phyloP scores from a whole-genome alignment of 2,329 filamentous ascomycete genomes.

The Colletotrichum musicola region DNA sequence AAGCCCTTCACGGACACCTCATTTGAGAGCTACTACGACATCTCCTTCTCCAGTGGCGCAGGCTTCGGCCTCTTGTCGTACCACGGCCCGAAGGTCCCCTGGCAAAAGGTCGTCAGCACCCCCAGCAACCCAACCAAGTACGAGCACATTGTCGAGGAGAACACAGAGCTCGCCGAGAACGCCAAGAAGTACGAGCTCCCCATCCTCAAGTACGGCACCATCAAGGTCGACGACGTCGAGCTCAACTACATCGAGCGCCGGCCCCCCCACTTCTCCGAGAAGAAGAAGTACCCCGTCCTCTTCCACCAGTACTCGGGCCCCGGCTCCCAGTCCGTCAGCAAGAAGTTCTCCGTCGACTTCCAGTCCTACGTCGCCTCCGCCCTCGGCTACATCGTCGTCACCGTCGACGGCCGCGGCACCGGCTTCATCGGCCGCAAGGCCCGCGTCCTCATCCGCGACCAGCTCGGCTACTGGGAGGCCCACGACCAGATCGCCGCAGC shows the following conservation, averaged over 20 bases:
- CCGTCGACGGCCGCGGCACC: slow-evolving; percentile 92
- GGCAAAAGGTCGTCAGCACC: slow-evolving; percentile 90
- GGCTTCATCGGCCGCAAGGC: slow-evolving; percentile 89
- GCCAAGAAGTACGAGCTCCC: slow-evolving; percentile 85
- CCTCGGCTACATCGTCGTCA: slow-evolving; percentile 94
- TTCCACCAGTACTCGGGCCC: slow-evolving; percentile 97
- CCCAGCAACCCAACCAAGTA: slow-evolving; percentile 75
- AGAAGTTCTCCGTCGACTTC: slow-evolving; percentile 87
- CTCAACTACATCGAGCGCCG: slow-evolving; percentile 84
- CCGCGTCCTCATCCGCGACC: slow-evolving; percentile 83
- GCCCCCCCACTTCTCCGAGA: slow-evolving; percentile 87
- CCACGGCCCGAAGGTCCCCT: slow-evolving; percentile 86
- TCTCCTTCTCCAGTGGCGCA: slow-evolving; percentile 85
- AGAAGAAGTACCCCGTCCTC: slow-evolving; percentile 90
- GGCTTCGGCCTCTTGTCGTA: slow-evolving; percentile 90
- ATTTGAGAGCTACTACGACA: slow-evolving; percentile 81
- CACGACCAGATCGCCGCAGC: slow-evolving; percentile 92
- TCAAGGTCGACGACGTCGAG: slow-evolving; percentile 84
- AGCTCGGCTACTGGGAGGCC: slow-evolving; percentile 88
- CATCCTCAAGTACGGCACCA: slow-evolving; percentile 82
- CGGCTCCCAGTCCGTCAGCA: slow-evolving; percentile 88
- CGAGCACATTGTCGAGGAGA: slow-evolving; percentile 82
- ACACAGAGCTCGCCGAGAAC: slow-evolving; percentile 75
- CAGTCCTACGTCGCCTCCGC: slow-evolving; percentile 88
- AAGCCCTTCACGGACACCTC: slow-evolving; percentile 79